Conservation (phyloP, 768 basidiomycete genomes). For the Russula sp. region DNA sequence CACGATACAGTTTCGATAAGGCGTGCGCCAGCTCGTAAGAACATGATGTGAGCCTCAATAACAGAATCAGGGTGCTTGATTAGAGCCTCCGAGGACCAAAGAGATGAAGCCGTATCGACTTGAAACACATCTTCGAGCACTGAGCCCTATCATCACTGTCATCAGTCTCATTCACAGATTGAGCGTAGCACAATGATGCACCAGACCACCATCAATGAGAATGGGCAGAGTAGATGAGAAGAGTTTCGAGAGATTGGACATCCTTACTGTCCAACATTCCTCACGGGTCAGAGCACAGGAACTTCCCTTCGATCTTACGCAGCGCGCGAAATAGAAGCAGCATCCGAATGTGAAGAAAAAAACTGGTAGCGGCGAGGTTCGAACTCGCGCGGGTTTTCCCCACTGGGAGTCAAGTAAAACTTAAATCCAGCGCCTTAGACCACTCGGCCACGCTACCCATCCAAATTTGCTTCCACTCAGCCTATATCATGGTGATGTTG, state of each 20-base stretch:
- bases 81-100: conserved; percentile 72
- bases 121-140: conserved; percentile 53
- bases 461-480: neutral
- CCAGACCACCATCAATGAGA: conserved; percentile 28
- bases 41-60: conserved; percentile 57
- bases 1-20: conserved; percentile 72
- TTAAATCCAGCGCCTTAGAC: conserved; percentile 94
- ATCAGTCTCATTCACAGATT: neutral
- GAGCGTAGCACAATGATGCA: neutral
- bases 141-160: conserved; percentile 48
- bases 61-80: conserved; percentile 52
- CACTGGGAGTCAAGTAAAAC: conserved; percentile 70
- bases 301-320: neutral
- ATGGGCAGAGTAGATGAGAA: conserved; percentile 6
- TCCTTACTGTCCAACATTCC: neutral
- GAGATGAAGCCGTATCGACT: conserved; percentile 49
- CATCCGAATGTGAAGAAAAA: neutral
- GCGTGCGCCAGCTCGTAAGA: conserved; percentile 61
- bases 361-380: conserved; percentile 79
- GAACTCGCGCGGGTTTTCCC: conserved; percentile 85
- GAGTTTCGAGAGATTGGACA: conserved; percentile 14
- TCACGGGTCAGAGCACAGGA: neutral
- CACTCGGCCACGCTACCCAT: conserved; percentile 77
- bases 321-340: neutral
- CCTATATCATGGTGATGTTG: neutral